Evolutionary conservation across 208 protist species (phyloP).

Genomic region (Vickermania spadyakhi): DNA sequence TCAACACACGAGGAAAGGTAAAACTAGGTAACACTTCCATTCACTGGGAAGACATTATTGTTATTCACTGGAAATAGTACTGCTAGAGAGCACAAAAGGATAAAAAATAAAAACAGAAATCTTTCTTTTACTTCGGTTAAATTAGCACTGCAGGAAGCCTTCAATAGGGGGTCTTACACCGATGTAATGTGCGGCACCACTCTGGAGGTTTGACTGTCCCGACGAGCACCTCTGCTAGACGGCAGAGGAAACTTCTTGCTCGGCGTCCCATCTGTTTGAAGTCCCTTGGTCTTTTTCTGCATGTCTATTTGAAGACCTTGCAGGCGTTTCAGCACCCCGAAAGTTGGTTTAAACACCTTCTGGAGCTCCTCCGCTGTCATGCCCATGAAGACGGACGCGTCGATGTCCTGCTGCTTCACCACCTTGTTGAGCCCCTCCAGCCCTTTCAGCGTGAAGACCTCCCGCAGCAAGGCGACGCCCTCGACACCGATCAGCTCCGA

Average conservation of each 20-base stretch:
- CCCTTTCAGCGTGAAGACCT: slow-evolving; percentile 49
- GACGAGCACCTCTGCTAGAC: too few species aligned
- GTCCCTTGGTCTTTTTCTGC: slow-evolving; percentile 13
- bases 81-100: too few species aligned
- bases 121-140: too few species aligned
- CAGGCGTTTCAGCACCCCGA: slow-evolving; percentile 72
- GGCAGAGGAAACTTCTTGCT: neutral
- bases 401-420: slow-evolving; percentile 60
- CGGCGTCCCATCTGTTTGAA: neutral
- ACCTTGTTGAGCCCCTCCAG: slow-evolving; percentile 34
- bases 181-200: too few species aligned
- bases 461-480: slow-evolving; percentile 36
- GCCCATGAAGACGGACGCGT: slow-evolving; percentile 63
- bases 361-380: slow-evolving; percentile 68
- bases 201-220: too few species aligned
- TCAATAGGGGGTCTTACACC: too few species aligned
- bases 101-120: too few species aligned
- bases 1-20: too few species aligned
- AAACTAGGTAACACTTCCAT: too few species aligned
- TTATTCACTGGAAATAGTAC: too few species aligned
- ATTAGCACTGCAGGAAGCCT: too few species aligned
- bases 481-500: slow-evolving; percentile 10
- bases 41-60: too few species aligned
- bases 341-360: slow-evolving; percentile 74
- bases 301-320: slow-evolving; percentile 69